These are phyloP conservation scores for Eucalyptus regnans DNA, from an alignment of 345 rosid genomes.

Conservation along the genomic window DNA sequence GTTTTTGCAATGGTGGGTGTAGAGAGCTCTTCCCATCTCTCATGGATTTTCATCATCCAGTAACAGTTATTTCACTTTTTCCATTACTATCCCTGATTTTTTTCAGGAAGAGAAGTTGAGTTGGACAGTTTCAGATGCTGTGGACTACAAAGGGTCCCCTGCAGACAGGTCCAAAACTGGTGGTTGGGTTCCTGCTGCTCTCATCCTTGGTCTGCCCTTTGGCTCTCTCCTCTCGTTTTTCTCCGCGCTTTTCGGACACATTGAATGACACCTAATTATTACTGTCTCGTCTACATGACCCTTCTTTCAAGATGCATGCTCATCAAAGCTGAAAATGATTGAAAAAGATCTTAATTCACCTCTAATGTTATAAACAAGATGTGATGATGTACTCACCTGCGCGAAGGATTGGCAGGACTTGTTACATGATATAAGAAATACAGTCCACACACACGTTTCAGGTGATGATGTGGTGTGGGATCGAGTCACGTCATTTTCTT, in stretches of 20 bases:
- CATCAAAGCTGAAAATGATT: neutral
- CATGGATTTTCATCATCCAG: neutral
- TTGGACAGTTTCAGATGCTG: constrained; percentile 38
- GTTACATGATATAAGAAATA: neutral
- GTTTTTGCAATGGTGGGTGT: neutral
- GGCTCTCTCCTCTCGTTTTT: neutral
- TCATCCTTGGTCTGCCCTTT: constrained; percentile 34
- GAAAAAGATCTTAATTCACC: neutral
- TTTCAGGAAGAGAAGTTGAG: constrained; percentile 40
- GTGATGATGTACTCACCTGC: neutral
- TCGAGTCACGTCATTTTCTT: neutral
- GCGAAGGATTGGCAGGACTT: neutral
- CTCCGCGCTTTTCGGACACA: neutral
- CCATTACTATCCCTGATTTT: neutral
- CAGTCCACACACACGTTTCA: neutral
- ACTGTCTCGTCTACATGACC: neutral
- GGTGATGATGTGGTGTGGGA: neutral
- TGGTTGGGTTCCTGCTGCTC: constrained; percentile 59
- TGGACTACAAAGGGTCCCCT: constrained; percentile 41
- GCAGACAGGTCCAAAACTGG: constrained; percentile 57
- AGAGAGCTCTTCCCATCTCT: neutral
- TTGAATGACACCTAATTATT: neutral
- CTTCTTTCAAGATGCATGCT: neutral
- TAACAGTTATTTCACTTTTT: neutral
- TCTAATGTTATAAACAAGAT: neutral